Percentiles rank a stretch among this genome's conserved stretches.
These are phyloP conservation scores for Datisca glomerata DNA, from an alignment of 306 rosid species.

Conservation along the genomic window DNA sequence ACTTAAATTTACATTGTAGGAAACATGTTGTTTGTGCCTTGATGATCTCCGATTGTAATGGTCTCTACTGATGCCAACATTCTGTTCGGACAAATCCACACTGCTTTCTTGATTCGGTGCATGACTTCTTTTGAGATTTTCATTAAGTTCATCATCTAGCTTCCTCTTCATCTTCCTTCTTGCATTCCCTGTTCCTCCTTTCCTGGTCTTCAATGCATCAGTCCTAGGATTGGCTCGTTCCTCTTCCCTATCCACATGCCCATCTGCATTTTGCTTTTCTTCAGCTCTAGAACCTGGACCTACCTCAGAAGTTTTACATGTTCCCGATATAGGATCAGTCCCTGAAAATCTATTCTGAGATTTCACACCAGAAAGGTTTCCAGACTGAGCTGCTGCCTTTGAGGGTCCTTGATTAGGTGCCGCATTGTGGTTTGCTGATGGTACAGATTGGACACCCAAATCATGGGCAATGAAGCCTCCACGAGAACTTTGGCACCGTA, in stretches of 20 bases:
- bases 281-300: slow-evolving; percentile 17
- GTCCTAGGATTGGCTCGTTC: slow-evolving; percentile 17
- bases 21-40: slow-evolving; percentile 34
- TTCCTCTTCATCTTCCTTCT: slow-evolving; percentile 41
- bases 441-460: slow-evolving; percentile 17
- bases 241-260: slow-evolving; percentile 18
- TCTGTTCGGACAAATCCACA: slow-evolving; percentile 18
- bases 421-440: slow-evolving; percentile 17
- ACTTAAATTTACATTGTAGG: slow-evolving; percentile 9
- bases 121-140: slow-evolving; percentile 17
- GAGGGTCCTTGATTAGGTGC: slow-evolving; percentile 27
- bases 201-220: slow-evolving; percentile 27
- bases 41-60: slow-evolving; percentile 26
- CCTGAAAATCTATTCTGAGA: slow-evolving; percentile 7
- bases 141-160: slow-evolving; percentile 20
- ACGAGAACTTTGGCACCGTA: slow-evolving; percentile 49
- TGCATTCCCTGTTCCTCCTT: slow-evolving; percentile 13
- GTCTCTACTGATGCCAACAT: slow-evolving; percentile 11
- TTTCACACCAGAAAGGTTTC: slow-evolving; percentile 11
- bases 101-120: slow-evolving; percentile 19
- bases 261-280: slow-evolving; percentile 20
- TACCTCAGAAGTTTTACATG: slow-evolving; percentile 21
- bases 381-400: slow-evolving; percentile 17
- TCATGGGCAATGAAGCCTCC: slow-evolving; percentile 36
- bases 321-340: slow-evolving; percentile 12